Base-by-base conservation (phyloP, 345 rosid genomes). In the Psidium guajava region DNA sequence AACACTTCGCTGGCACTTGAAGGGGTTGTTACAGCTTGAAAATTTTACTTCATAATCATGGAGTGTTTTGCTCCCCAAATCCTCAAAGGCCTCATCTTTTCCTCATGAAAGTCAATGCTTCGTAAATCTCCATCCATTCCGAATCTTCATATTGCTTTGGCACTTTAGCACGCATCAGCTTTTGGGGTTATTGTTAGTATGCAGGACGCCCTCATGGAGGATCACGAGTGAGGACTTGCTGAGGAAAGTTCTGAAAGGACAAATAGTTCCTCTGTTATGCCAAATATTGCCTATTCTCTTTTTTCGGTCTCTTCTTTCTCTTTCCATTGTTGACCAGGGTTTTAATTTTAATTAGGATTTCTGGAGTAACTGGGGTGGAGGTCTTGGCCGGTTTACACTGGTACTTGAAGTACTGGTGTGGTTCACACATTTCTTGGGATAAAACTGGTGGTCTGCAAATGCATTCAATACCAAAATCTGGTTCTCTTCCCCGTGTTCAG, bases 401-500 rank as follows among this genome's bases (percentile, higher is more conserved):
- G 94, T 93, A 94, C 84, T 89, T 94, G 88, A 93, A 92, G 87
- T 59, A 91, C 69, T 91, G 91, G 94, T 92, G 95, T 82, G 93
- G 91, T 86, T 88, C 92, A 54, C 97, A 93, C 85, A 88, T 94
- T 85, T 94, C 95, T 51, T 94, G 95, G 97, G 92, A 91, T 6
- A 94, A 91, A 87, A 94, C 97, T 44, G 97, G 97, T 9, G 97
- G 97, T 59, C 85, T 85, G 7, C 95, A 94, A 84, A 88, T 86
- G 36, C 85, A 82, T 57, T 91, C 93, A 14, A 14, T 91, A 50
- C 94, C 95, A 42, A 89, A 86, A 56, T 82, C 85, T 84, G 94
- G 93, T 25, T 85, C 85, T 83, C 91, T 94, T 86, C 97, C 94
- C 28, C 92, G 58, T 82, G 90, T 94, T 86, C 90, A 85, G 84